Evolutionary conservation across 495 filamentous ascomycete species (phyloP), one percentile per base, ranked within the genome.

Genomic region (Chaetomium fimeti): DNA sequence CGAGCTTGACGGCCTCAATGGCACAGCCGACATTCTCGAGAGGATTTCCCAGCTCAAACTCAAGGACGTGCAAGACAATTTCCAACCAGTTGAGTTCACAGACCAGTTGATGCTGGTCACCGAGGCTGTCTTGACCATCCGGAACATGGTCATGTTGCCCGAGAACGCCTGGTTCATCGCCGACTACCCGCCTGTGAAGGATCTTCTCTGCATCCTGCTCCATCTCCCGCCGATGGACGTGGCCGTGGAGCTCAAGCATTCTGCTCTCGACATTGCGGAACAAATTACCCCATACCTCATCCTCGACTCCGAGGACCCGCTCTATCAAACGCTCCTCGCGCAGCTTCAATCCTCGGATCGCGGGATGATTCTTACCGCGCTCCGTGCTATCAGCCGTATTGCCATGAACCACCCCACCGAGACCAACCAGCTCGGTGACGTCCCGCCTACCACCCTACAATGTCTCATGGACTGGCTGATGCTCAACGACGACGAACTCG

Each of bases 181-280:
- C 11, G 85, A 86, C 6, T 84, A 90, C 54, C 83, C 85, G 48
- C 84, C 87, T 7, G 74, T 94, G 28, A 85, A 89, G 71, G 91
- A 96, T 68, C 84, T 97, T 51, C 78, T 98, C 43, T 87, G 89
- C 67, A 88, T 97, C 63, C 80, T 90, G 27, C 79, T 97, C 48
- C 89, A 89, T 62, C 82, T 96, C 2, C 94, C 95, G 1, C 79
- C 86, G 11, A 81, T 88, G 60, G 82, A 89, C n/a, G 80, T 84
- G 49, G 79, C 91, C 15, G 87, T 91, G 20, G 95, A 99, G 73
- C 78, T 98, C 54, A 93, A 92, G 73, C 92, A 96, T 68, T 92
- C 93, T 65, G 90, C 90, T 8, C 83, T 98, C 2, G 95, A 99
- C 67, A 95, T 93, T 63, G 91, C 92, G 6, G 94, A 98, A 75